Evolutionary conservation across 2,329 filamentous ascomycete species (phyloP).

Genomic region (Thermothelomyces thermophilus): DNA sequence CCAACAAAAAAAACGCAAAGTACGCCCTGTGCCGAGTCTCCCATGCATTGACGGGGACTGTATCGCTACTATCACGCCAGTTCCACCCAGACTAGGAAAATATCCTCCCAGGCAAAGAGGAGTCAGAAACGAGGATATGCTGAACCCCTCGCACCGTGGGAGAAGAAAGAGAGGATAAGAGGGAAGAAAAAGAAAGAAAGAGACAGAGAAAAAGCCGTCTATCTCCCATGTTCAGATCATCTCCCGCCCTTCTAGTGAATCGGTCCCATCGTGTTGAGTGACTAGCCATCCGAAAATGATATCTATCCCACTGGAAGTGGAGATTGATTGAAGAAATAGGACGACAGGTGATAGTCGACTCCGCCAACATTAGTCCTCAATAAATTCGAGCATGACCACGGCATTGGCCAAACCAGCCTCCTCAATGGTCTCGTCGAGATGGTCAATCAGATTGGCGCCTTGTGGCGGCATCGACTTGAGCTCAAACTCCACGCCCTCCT

Average conservation of each 20-base stretch:
- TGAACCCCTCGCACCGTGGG: too few species aligned
- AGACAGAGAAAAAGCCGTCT: neutral
- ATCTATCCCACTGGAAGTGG: neutral
- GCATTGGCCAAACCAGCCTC: conserved; percentile 84
- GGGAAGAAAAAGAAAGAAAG: neutral
- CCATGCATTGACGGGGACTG: neutral
- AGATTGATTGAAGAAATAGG: neutral
- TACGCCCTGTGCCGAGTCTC: neutral
- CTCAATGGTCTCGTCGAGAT: conserved; percentile 66
- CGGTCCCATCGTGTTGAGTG: too few species aligned
- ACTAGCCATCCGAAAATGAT: neutral
- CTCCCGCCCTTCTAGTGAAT: conserved; percentile 7
- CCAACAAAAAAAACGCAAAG: neutral
- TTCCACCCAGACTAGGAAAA: neutral
- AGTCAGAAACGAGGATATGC: too few species aligned
- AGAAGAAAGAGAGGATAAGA: too few species aligned
- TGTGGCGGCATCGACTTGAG: conserved; percentile 68
- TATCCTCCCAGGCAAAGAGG: neutral
- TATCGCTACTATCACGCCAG: neutral
- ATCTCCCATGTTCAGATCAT: neutral
- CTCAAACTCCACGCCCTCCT: conserved; percentile 73
- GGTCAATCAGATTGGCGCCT: conserved; percentile 75
- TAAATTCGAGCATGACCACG: conserved; percentile 91
- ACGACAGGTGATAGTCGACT: neutral
- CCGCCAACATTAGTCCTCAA: conserved; percentile 43